Conservation (phyloP, 176 grass and related monocot genomes). For the Neostapfia colusana region DNA sequence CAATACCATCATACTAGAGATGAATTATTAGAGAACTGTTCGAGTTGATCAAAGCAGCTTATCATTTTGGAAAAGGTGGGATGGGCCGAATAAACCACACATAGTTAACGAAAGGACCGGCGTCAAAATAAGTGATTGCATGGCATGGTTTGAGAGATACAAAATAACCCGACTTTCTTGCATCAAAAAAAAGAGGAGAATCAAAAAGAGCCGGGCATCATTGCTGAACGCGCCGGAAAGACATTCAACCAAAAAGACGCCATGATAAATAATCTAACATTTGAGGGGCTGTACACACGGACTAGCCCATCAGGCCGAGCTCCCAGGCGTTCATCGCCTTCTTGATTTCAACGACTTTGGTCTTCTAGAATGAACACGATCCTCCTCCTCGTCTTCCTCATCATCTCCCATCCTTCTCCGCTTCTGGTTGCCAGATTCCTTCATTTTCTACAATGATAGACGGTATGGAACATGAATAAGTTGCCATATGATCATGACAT, state of each 20-base stretch:
- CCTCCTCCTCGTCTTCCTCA: conserved; percentile 48
- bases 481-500: not conserved
- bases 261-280: not conserved
- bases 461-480: not conserved
- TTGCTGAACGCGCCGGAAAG: not conserved
- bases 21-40: too few relatives aligned
- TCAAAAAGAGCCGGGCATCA: not conserved
- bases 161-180: not conserved
- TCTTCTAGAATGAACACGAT: conserved; percentile 29
- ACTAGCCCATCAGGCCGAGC: not conserved
- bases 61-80: not conserved
- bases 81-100: not conserved
- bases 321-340: conserved; percentile 42
- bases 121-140: not conserved
- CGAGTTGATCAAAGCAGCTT: not conserved
- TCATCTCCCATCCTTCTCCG: conserved; percentile 58
- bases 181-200: not conserved
- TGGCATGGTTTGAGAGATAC: not conserved
- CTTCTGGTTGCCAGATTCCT: conserved; percentile 48
- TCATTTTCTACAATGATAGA: conserved; percentile 52
- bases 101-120: not conserved
- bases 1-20: too few relatives aligned
- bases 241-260: not conserved
- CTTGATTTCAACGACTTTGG: conserved; percentile 47
- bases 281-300: conserved; percentile 13